Evolutionary conservation across 116 monocot species (phyloP).

Genomic region (Posidonia oceanica): DNA sequence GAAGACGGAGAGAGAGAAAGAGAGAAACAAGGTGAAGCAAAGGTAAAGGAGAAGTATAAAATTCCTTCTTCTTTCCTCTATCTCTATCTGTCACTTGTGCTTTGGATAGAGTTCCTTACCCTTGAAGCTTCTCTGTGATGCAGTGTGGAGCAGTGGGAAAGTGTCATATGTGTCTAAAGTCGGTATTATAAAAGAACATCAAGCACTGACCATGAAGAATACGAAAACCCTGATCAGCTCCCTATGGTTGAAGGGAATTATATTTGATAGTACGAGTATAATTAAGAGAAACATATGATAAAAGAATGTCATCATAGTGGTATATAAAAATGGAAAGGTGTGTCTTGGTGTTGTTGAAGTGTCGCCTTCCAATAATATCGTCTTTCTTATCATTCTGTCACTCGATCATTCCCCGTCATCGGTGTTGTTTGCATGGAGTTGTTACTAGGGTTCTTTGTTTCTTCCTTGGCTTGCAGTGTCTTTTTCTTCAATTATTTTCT

Average conservation of each 20-base stretch:
- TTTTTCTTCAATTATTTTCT: too few relatives aligned
- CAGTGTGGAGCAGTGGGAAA: slow-evolving; percentile 12
- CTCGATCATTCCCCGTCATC: too few relatives aligned
- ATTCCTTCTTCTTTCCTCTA: slow-evolving; percentile 1
- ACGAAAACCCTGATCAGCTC: not conserved
- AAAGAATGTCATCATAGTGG: not conserved
- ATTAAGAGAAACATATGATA: too few relatives aligned
- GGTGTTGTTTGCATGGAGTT: too few relatives aligned
- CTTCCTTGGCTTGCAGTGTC: too few relatives aligned
- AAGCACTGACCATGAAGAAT: not conserved
- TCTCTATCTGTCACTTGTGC: slow-evolving; percentile 3
- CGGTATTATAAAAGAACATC: slow-evolving; percentile 11
- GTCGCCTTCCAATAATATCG: not conserved
- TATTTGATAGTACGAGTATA: too few relatives aligned
- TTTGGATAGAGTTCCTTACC: slow-evolving; percentile 15
- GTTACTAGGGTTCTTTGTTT: too few relatives aligned
- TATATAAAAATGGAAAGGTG: not conserved
- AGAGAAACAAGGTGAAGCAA: slow-evolving; percentile 14
- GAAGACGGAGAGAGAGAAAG: slow-evolving; percentile 16
- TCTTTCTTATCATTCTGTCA: not conserved
- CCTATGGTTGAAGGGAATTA: too few relatives aligned
- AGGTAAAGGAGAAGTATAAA: slow-evolving; percentile 21
- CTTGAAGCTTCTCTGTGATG: slow-evolving; percentile 21
- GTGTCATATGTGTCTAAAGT: slow-evolving; percentile 29
- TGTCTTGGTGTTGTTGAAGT: not conserved